Base-by-base conservation (phyloP, 192 early-diverging fungal genomes). In the Funneliformis mosseae region DNA sequence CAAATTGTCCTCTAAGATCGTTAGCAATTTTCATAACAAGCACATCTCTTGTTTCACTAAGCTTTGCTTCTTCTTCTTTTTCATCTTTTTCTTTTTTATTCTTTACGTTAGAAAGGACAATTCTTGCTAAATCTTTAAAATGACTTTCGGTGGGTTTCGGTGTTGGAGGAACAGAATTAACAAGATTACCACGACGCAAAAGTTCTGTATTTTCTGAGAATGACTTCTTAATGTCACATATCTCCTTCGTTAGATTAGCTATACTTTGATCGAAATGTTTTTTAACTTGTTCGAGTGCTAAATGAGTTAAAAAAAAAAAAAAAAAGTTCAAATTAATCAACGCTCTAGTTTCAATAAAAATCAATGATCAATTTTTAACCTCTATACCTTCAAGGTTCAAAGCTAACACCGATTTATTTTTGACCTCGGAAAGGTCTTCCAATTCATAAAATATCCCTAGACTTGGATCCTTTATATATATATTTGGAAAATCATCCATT, bases 381-480 rank as follows among this genome's bases (percentile, higher is more conserved):
- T n/a, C 6, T 55, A 64, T 87, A 91, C 90, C 87, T 80, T 88
- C 83, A 39, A 88, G 79, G 70, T 88, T 89, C 23, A 91, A 73
- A 10, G 87, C 85, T 28, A 91, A 77, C 21, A 85, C 86, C 0
- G 91, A 86, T 12, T 90, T 91, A 70, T 90, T 79, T 18, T 83
- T 86, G 21, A 94, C 91, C 55, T 94, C 92, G 0, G 60, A 50
- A 41, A 91, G 81, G 64, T 93, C 89, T 61, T 92, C 89, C 5
- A 94, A 85, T 79, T 94, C 92, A 74, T 94, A 93, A 28, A 88
- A 87, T 41, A 93, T 83, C 21, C 84, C 84, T 0, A 83, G 66
- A 21, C 83, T 76, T 0, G 88, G 79, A 74, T 94, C 92, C 28
- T 86, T 87, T 59, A 94, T 89, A 73, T 94, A 94, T 11, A 94